Conservation (phyloP, 768 basidiomycete species). For the Clavulina sp. region DNA sequence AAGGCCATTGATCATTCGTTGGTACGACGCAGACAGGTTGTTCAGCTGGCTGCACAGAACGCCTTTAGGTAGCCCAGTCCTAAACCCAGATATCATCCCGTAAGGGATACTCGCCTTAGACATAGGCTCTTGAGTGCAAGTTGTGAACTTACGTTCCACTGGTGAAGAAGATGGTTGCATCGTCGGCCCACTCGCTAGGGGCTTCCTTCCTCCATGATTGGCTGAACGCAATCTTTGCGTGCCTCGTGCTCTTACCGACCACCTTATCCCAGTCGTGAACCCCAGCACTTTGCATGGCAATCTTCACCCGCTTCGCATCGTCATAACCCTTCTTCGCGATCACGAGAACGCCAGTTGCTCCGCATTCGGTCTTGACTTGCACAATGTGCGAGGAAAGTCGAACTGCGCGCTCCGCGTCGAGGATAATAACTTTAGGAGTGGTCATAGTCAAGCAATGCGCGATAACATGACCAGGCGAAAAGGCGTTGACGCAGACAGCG, state of each 20-base stretch:
- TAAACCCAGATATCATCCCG: too few relatives aligned
- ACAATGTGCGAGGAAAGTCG: background rate
- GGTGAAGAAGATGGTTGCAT: constrained; percentile 45
- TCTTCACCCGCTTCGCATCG: too few relatives aligned
- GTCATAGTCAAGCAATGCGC: constrained; percentile 38
- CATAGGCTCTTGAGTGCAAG: too few relatives aligned
- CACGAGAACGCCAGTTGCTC: constrained; percentile 1
- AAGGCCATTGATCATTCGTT: constrained; percentile 21
- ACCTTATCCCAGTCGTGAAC: constrained; percentile 6
- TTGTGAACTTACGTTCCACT: constrained; percentile 29
- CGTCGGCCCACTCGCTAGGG: constrained; percentile 34
- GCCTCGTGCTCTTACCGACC: constrained; percentile 20
- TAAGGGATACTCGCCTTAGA: too few relatives aligned
- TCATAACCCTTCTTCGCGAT: too few relatives aligned
- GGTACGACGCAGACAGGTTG: constrained; percentile 37
- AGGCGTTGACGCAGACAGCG: constrained; percentile 30
- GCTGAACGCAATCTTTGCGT: constrained; percentile 13
- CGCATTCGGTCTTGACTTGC: background rate
- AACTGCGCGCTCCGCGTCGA: constrained; percentile 30
- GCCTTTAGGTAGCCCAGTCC: constrained; percentile 44
- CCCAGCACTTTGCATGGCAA: background rate
- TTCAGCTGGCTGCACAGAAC: constrained; percentile 48
- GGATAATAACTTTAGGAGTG: constrained; percentile 33
- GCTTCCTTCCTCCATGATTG: constrained; percentile 17
- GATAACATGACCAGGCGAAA: constrained; percentile 31